A percentile compares a stretch with the other conserved stretches of the same genome.
phyloP scores from a whole-genome alignment of 495 filamentous ascomycete species.

The Xylaria acuta region DNA sequence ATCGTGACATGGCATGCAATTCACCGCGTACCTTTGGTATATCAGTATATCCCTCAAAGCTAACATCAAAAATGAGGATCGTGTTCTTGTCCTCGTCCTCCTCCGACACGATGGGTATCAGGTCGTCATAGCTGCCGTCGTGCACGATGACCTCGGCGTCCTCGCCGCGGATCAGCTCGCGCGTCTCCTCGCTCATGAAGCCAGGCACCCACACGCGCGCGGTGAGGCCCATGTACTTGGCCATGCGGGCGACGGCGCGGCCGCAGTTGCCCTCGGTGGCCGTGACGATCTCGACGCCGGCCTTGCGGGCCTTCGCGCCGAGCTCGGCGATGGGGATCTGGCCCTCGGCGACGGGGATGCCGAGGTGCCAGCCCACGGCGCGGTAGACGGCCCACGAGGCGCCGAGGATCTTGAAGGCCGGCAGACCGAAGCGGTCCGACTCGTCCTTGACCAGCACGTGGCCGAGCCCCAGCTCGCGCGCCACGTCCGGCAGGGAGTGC shows the following conservation, averaged over 20 bases:
- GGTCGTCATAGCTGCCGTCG: conserved; percentile 64
- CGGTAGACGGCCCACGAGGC: conserved; percentile 71
- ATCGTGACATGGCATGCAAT: not conserved
- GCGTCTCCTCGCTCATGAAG: conserved; percentile 59
- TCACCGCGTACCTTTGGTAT: conserved; percentile 50
- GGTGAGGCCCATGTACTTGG: conserved; percentile 53
- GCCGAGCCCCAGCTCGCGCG: conserved; percentile 58
- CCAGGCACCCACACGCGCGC: conserved; percentile 62
- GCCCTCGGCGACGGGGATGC: conserved; percentile 43
- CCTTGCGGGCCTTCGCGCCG: conserved; percentile 38
- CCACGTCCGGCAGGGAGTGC: conserved; percentile 55
- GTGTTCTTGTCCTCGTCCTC: conserved; percentile 42
- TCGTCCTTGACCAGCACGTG: conserved; percentile 65
- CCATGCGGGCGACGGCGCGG: conserved; percentile 68
- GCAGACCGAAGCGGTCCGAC: conserved; percentile 62
- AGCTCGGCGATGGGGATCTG: conserved; percentile 44
- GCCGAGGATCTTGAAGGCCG: conserved; percentile 77
- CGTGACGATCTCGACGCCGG: conserved; percentile 51
- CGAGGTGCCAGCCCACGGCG: conserved; percentile 53
- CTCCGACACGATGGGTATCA: conserved; percentile 53
- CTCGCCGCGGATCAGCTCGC: conserved; percentile 58
- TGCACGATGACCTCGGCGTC: conserved; percentile 59
- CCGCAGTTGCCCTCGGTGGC: conserved; percentile 76
- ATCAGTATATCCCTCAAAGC: conserved; percentile 65
- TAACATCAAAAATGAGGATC: conserved; percentile 68